Evolutionary conservation across 352 stramenopile species (phyloP).

Genomic region (Phytophthora ohioensis): DNA sequence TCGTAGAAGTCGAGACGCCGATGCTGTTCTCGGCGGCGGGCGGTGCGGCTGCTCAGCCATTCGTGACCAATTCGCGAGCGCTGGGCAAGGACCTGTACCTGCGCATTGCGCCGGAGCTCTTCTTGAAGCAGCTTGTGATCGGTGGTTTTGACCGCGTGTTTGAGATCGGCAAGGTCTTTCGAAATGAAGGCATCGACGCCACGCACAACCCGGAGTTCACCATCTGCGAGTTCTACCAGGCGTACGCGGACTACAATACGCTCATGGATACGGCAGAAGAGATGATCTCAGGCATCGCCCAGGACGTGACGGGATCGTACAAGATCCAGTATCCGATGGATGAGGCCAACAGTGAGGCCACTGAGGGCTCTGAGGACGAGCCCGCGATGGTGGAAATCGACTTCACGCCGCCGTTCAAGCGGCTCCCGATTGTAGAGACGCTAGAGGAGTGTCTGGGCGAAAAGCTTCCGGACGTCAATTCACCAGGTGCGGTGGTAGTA

Average conservation of each 20-base stretch:
- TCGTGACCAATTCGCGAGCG: conserved; percentile 98
- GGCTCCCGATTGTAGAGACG: conserved; percentile 96
- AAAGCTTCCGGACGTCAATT: conserved; percentile 74
- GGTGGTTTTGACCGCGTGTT: conserved; percentile 98
- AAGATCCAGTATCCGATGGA: conserved; percentile 96
- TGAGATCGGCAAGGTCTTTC: conserved; percentile 98
- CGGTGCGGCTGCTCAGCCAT: conserved; percentile 97
- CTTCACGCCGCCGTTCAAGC: conserved; percentile 98
- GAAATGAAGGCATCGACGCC: conserved; percentile 98
- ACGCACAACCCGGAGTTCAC: conserved; percentile 99
- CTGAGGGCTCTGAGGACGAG: conserved; percentile 25
- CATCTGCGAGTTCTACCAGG: conserved; percentile 99
- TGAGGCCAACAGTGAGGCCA: conserved; percentile 29
- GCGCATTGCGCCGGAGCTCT: conserved; percentile 97
- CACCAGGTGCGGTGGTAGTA: conserved; percentile 42
- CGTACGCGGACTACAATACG: conserved; percentile 99
- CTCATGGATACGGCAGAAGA: conserved; percentile 99
- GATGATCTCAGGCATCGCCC: conserved; percentile 98
- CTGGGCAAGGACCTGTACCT: conserved; percentile 97
- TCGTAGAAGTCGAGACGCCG: conserved; percentile 96
- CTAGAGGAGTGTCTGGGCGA: conserved; percentile 92
- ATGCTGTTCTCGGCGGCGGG: conserved; percentile 99
- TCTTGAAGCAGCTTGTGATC: conserved; percentile 97
- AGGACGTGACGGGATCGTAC: conserved; percentile 96
- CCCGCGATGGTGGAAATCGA: conserved; percentile 92